A percentile compares a stretch with the other conserved stretches of the same genome.
Conservation (phyloP, 2,329 filamentous ascomycete species). For the Aspergillus transmontanensis region DNA sequence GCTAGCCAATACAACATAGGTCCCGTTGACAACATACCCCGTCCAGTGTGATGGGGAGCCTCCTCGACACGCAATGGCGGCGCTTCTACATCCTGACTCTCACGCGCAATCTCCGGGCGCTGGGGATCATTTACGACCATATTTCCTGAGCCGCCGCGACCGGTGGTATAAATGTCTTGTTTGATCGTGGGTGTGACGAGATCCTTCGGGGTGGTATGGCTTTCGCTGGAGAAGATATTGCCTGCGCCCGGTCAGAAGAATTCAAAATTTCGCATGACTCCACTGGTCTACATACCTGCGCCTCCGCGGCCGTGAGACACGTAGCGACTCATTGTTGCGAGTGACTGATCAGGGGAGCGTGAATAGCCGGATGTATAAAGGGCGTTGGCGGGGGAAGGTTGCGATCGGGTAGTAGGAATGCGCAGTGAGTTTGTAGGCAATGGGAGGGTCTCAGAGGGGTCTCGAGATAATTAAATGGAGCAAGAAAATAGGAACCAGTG, state of each 20-base stretch:
- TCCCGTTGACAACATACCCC: constrained; percentile 37
- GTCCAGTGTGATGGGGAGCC: constrained; percentile 44
- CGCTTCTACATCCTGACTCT: constrained; percentile 79
- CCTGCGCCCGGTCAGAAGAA: constrained; percentile 38
- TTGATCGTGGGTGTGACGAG: constrained; percentile 84
- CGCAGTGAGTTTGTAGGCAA: background rate
- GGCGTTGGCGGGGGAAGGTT: background rate
- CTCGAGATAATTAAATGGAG: background rate
- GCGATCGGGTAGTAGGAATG: background rate
- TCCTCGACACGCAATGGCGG: constrained; percentile 41
- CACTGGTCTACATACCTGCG: constrained; percentile 55
- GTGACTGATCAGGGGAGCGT: background rate
- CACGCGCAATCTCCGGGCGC: constrained; percentile 68
- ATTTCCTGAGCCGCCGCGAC: constrained; percentile 84
- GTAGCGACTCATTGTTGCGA: constrained; percentile 25
- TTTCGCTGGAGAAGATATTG: constrained; percentile 64
- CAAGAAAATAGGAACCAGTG: background rate
- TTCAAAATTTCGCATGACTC: constrained; percentile 16
- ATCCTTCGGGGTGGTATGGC: constrained; percentile 59
- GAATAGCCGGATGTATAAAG: background rate
- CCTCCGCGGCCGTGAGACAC: constrained; percentile 75
- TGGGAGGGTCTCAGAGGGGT: background rate
- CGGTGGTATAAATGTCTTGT: constrained; percentile 81
- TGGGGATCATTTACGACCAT: constrained; percentile 77
- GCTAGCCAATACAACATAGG: background rate